Evolutionary conservation across 371 early-diverging fungal species (phyloP).

Genomic region (Dichotomocladium elegans): DNA sequence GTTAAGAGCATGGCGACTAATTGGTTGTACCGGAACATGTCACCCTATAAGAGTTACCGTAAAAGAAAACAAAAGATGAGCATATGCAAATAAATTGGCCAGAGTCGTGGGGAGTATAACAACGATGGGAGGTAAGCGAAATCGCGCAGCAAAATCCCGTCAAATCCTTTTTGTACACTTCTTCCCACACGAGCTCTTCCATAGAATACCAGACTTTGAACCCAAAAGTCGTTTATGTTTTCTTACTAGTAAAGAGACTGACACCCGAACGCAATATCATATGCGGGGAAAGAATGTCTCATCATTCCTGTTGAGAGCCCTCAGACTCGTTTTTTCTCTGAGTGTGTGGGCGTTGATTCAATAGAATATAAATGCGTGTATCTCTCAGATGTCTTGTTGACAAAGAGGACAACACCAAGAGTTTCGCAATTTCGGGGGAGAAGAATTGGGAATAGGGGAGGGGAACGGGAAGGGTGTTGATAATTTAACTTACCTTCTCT

Average conservation of each 20-base stretch:
- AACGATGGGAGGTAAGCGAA: conserved; percentile 9
- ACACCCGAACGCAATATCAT: background rate
- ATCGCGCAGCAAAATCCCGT: conserved; percentile 17
- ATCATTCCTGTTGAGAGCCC: background rate
- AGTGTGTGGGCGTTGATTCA: background rate
- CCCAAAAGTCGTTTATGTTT: background rate
- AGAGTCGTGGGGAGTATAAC: too few relatives aligned
- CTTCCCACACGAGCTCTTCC: background rate
- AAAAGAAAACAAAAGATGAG: background rate
- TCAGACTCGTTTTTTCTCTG: background rate
- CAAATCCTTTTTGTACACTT: conserved; percentile 19
- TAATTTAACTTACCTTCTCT: conserved; percentile 36
- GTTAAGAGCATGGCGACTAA: conserved; percentile 42
- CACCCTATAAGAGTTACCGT: conserved; percentile 34
- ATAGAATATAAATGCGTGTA: background rate
- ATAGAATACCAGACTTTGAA: background rate
- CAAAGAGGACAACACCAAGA: too few relatives aligned
- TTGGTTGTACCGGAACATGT: conserved; percentile 45
- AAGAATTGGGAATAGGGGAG: conserved; percentile 1
- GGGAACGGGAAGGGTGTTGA: background rate
- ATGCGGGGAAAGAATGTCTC: background rate
- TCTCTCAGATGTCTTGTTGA: background rate
- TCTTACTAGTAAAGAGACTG: background rate
- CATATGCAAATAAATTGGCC: conserved; percentile 8
- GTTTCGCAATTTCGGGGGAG: too few relatives aligned